Conservation (phyloP, 441 rosid species). For the Croton setiger region DNA sequence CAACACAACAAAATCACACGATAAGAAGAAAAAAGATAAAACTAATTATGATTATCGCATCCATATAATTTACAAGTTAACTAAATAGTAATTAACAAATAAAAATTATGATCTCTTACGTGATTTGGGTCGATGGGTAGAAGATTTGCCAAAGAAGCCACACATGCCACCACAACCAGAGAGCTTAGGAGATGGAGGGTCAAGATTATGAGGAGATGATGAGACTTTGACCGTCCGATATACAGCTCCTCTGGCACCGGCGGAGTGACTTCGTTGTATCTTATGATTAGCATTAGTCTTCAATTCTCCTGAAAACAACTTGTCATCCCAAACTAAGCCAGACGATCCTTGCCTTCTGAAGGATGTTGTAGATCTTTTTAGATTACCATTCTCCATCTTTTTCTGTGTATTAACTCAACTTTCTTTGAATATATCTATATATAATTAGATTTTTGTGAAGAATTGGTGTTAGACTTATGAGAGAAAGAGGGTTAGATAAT, state of each 20-base stretch:
- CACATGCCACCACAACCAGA: constrained; percentile 80
- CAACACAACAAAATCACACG: too few relatives aligned
- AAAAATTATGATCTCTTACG: background rate
- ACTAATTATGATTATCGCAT: background rate
- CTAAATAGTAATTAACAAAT: too few relatives aligned
- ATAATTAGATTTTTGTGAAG: too few relatives aligned
- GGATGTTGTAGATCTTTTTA: constrained; percentile 54
- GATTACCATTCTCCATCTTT: constrained; percentile 24
- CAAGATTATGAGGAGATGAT: constrained; percentile 45
- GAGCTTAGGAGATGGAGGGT: constrained; percentile 87
- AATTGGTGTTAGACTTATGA: background rate
- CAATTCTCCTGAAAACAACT: constrained; percentile 42
- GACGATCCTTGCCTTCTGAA: constrained; percentile 64
- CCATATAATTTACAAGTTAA: background rate
- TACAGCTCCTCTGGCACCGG: constrained; percentile 17
- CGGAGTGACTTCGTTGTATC: constrained; percentile 24
- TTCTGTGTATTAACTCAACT: background rate
- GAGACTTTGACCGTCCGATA: constrained; percentile 33
- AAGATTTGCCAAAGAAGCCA: constrained; percentile 18
- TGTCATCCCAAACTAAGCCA: constrained; percentile 65
- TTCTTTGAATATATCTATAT: too few relatives aligned
- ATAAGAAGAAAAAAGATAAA: background rate
- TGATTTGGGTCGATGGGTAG: background rate
- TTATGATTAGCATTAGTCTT: constrained; percentile 17
- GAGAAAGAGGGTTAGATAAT: background rate